phyloP scores from a whole-genome alignment of 1,284 basidiomycete species.

The Puccinia brachypodii region DNA sequence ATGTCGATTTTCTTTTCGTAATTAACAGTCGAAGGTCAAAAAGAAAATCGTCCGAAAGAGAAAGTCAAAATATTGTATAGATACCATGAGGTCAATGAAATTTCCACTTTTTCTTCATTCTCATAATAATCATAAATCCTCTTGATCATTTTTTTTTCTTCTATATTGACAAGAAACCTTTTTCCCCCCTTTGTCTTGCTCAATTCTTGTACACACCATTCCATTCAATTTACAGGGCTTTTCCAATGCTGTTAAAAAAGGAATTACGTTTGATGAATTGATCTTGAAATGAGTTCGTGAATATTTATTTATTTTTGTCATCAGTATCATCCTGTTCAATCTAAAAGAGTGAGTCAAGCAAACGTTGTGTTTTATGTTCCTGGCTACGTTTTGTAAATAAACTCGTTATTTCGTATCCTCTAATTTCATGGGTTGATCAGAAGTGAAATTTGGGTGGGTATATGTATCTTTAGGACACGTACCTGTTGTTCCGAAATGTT shows the following conservation, averaged over 20 bases:
- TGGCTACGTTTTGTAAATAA: too few species aligned
- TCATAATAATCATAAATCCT: neutral
- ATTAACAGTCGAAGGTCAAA: conserved; percentile 43
- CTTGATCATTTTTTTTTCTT: neutral
- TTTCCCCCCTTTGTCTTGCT: too few species aligned
- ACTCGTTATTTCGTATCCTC: too few species aligned
- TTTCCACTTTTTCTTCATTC: neutral
- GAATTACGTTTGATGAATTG: conserved; percentile 15
- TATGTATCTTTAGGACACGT: too few species aligned
- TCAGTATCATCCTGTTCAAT: neutral
- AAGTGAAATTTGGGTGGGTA: too few species aligned
- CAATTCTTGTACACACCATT: too few species aligned
- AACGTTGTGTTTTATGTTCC: too few species aligned
- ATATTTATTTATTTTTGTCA: conserved; percentile 12
- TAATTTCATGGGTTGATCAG: too few species aligned
- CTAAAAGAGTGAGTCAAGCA: too few species aligned
- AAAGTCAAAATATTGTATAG: conserved; percentile 47
- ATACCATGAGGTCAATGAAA: conserved; percentile 48
- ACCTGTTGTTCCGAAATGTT: too few species aligned
- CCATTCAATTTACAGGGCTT: neutral
- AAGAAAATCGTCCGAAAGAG: conserved; percentile 5
- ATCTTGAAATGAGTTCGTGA: neutral
- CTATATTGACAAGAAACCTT: neutral
- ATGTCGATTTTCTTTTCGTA: conserved; percentile 45
- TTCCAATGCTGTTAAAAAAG: conserved; percentile 6